Percentiles rank a stretch among this genome's conserved stretches.
Evolutionary conservation across 805 yeast species (phyloP).

Genomic region (Jamesozyma gamospora): DNA sequence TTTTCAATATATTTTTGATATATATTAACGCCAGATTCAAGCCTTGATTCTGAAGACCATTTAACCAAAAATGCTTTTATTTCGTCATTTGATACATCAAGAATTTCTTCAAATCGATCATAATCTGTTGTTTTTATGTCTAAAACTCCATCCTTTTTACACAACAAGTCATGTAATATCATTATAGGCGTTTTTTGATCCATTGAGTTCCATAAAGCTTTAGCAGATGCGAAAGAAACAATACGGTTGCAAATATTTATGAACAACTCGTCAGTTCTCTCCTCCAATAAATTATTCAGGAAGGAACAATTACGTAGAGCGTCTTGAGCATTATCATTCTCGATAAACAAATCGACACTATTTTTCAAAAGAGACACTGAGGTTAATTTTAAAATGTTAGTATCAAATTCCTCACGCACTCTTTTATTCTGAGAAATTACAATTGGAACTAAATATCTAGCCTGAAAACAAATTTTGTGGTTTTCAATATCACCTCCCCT

Average conservation of each 20-base stretch:
- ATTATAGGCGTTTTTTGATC: slow-evolving; percentile 47
- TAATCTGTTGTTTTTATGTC: slow-evolving; percentile 6
- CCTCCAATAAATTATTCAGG: slow-evolving; percentile 7
- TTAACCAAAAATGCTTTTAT: slow-evolving; percentile 39
- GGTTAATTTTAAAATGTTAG: background rate
- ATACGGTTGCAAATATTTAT: slow-evolving; percentile 9
- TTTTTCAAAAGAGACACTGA: slow-evolving; percentile 5
- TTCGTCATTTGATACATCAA: slow-evolving; percentile 17
- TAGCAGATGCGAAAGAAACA: slow-evolving; percentile 36
- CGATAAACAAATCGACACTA: slow-evolving; percentile 7
- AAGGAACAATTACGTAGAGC: slow-evolving; percentile 14
- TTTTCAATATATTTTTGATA: slow-evolving; percentile 46
- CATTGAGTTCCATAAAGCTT: slow-evolving; percentile 55
- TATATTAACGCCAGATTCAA: slow-evolving; percentile 52
- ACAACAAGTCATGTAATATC: slow-evolving; percentile 31
- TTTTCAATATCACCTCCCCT: slow-evolving; percentile 6
- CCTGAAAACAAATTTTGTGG: slow-evolving; percentile 9
- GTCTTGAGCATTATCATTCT: slow-evolving; percentile 15
- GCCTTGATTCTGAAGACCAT: slow-evolving; percentile 66
- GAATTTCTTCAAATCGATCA: background rate
- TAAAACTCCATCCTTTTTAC: background rate
- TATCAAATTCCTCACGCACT: background rate
- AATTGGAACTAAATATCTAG: slow-evolving; percentile 11
- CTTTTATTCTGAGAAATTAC: slow-evolving; percentile 1
- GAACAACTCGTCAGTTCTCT: background rate